A percentile compares a stretch with the other conserved stretches of the same genome.
phyloP scores from a whole-genome alignment of 495 filamentous ascomycete genomes.

The Wilcoxina mikolae region DNA sequence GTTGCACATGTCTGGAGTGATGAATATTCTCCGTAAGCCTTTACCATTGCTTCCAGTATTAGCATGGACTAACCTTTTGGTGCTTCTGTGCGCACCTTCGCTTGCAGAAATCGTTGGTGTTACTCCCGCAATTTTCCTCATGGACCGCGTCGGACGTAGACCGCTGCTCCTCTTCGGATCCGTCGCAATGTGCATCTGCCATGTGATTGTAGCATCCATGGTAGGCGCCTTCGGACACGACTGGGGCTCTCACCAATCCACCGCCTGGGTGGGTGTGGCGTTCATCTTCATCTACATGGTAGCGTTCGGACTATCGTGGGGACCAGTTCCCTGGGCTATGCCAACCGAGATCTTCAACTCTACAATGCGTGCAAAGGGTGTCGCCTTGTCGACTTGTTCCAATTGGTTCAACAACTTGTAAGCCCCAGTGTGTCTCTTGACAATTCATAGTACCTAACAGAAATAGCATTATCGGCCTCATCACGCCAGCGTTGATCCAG shows the following conservation, averaged over 20 bases:
- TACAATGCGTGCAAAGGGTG: conserved; percentile 20
- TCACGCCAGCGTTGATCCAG: conserved; percentile 14
- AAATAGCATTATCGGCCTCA: conserved; percentile 17
- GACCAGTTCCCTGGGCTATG: conserved; percentile 35
- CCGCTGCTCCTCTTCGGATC: conserved; percentile 37
- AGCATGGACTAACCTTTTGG: neutral
- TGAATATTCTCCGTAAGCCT: conserved; percentile 37
- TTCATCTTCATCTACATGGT: conserved; percentile 78
- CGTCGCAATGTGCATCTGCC: conserved; percentile 39
- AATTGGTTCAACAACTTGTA: conserved; percentile 11
- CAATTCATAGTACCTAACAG: conserved; percentile 8
- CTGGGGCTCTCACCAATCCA: conserved; percentile 29
- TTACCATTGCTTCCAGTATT: neutral
- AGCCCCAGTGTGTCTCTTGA: conserved; percentile 3
- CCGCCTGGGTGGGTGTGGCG: conserved; percentile 44
- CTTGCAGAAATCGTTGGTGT: conserved; percentile 1
- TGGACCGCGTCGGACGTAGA: conserved; percentile 41
- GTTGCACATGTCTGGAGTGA: conserved; percentile 44
- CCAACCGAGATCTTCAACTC: conserved; percentile 19
- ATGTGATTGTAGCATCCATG: conserved; percentile 41
- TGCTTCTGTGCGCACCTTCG: too few relatives aligned
- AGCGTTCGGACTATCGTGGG: conserved; percentile 68
- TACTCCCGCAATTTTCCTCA: conserved; percentile 43
- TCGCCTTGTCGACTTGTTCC: conserved; percentile 8
- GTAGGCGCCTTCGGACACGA: conserved; percentile 39